Evolutionary conservation across 2,329 filamentous ascomycete genomes (phyloP).

Genomic region (Calonectria naviculata): DNA sequence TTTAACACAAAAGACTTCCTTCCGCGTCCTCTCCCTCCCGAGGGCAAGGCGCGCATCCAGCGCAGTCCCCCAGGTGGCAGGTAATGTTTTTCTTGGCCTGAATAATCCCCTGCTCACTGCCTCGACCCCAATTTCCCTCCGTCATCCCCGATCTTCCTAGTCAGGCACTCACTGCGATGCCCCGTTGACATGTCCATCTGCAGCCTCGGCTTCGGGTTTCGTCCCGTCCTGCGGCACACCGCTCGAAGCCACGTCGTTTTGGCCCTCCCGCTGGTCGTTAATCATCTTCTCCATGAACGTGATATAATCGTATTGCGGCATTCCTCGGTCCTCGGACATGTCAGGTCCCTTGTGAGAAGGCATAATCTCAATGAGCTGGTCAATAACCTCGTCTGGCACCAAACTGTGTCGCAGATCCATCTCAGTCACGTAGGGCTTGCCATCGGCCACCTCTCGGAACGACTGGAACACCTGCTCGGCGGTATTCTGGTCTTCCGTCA

Average conservation of each 20-base stretch:
- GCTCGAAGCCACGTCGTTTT: slow-evolving; percentile 38
- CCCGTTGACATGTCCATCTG: slow-evolving; percentile 50
- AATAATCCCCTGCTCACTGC: slow-evolving; percentile 12
- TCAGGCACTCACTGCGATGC: slow-evolving; percentile 23
- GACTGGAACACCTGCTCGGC: slow-evolving; percentile 98
- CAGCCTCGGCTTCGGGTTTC: slow-evolving; percentile 43
- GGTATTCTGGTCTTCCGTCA: slow-evolving; percentile 98
- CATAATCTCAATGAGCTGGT: slow-evolving; percentile 89
- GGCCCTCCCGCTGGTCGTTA: slow-evolving; percentile 49
- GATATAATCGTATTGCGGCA: slow-evolving; percentile 95
- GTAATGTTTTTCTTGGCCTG: slow-evolving; percentile 7
- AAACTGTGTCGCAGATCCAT: slow-evolving; percentile 95
- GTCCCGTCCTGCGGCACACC: slow-evolving; percentile 49
- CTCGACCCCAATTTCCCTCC: slow-evolving; percentile 4
- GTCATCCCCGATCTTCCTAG: background rate
- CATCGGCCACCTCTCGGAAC: slow-evolving; percentile 96
- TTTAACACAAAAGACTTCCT: slow-evolving; percentile 21
- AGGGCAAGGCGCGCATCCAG: slow-evolving; percentile 17
- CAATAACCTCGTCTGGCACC: slow-evolving; percentile 96
- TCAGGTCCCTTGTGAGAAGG: slow-evolving; percentile 87
- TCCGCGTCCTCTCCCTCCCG: background rate
- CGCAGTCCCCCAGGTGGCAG: slow-evolving; percentile 15
- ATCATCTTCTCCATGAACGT: slow-evolving; percentile 95
- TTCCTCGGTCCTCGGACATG: slow-evolving; percentile 83
- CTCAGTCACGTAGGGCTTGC: slow-evolving; percentile 98